Evolutionary conservation across 495 filamentous ascomycete genomes (phyloP).

Genomic region (Umbilicaria muhlenbergii): DNA sequence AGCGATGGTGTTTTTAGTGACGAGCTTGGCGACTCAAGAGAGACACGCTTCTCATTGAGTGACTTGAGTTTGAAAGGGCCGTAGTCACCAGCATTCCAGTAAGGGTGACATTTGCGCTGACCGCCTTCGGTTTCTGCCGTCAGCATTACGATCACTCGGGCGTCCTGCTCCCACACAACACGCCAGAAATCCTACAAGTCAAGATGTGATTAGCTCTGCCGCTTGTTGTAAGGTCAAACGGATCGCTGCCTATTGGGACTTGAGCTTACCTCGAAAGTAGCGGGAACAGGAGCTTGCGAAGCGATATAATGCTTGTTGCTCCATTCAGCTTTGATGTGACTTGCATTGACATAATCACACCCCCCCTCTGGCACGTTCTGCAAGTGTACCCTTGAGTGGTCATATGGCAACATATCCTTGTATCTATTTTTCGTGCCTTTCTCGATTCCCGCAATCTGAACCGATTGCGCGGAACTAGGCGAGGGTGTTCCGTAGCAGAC

Average conservation of each 20-base stretch:
- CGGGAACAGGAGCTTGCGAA: slow-evolving; percentile 82
- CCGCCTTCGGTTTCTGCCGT: slow-evolving; percentile 94
- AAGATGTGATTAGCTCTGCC: slow-evolving; percentile 20
- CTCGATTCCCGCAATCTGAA: slow-evolving; percentile 75
- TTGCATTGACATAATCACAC: slow-evolving; percentile 96
- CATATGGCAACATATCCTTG: slow-evolving; percentile 95
- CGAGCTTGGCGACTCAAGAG: slow-evolving; percentile 35
- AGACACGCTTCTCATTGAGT: slow-evolving; percentile 66
- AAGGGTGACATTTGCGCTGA: slow-evolving; percentile 86
- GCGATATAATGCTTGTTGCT: slow-evolving; percentile 90
- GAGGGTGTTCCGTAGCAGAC: slow-evolving; percentile 34
- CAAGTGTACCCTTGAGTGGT: slow-evolving; percentile 78
- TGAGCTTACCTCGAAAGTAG: slow-evolving; percentile 70
- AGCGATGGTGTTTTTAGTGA: slow-evolving; percentile 3
- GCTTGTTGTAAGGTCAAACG: neutral
- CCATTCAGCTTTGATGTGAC: slow-evolving; percentile 57
- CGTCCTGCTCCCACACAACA: slow-evolving; percentile 91
- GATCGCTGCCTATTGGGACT: neutral
- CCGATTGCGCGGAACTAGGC: slow-evolving; percentile 16
- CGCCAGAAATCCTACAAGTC: slow-evolving; percentile 90
- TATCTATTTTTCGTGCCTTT: slow-evolving; percentile 92
- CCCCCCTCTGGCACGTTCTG: slow-evolving; percentile 48
- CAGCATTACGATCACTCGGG: slow-evolving; percentile 86
- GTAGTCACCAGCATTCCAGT: slow-evolving; percentile 72
- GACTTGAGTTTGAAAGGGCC: slow-evolving; percentile 62